Base-by-base conservation (phyloP, 371 early-diverging fungal genomes). In the Dichotomocladium elegans region DNA sequence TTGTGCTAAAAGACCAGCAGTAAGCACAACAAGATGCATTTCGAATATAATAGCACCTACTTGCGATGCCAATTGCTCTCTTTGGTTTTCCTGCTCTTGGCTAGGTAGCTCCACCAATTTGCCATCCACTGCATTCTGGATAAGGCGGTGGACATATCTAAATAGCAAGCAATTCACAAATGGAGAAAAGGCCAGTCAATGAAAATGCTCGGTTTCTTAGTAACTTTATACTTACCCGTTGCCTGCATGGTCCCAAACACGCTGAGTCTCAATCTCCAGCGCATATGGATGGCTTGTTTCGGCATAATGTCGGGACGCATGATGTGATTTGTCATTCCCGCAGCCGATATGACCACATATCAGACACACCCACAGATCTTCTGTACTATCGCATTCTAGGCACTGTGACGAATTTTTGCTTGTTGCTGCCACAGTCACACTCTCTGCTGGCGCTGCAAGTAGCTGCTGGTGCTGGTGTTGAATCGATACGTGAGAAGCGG, bases 201-300 rank as follows among this genome's bases (percentile, higher is more conserved):
- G n/a, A n/a, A n/a, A n/a, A n/a, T n/a, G n/a, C n/a, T n/a, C n/a
- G n/a, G n/a, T 19, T 12, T 17, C 33, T 4, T 49, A 15, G 21
- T 2, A 24, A 4, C 42, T 6, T 17, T 24, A 5, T 22, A 14
- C 41, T 41, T 61, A 61, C 3, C 92, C 92, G 67, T 97, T 96
- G 10, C 95, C 91, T 1, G 82, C 89, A 70, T 96, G 96, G 64
- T 97, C 98, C 98, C 98, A 97, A 14, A 97, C 95, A 1, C 94
- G 74, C 60, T 95, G 94, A 8, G 95, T 94, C 30, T 90, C 90
- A n/a, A 96, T 79, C 55, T 97, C 97, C 47, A 97, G 63, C n/a
- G 95, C 79, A 64, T 89, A 96, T 4, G 88, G 61, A 63, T 97
- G 98, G n/a, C 68, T 61, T 0, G 92, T 91, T 37, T 83, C 81